These are phyloP conservation scores for Sclerotinia nivalis DNA, from an alignment of 2,329 filamentous ascomycete genomes.

Conservation along the genomic window DNA sequence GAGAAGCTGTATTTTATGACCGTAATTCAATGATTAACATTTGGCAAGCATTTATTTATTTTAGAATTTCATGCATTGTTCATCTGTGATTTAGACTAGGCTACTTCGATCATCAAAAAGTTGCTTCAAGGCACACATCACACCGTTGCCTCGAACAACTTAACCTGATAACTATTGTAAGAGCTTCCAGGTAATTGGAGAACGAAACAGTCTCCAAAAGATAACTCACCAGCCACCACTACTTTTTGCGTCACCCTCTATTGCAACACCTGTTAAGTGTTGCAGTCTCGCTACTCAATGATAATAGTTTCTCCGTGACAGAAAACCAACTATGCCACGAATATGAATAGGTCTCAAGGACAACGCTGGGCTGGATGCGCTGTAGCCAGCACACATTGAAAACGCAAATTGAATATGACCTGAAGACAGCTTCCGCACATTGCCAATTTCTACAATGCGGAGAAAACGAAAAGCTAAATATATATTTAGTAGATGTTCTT, in stretches of 20 bases:
- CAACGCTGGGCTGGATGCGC: slow-evolving; percentile 31
- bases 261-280: slow-evolving; percentile 28
- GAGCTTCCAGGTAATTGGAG: slow-evolving; percentile 29
- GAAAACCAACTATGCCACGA: slow-evolving; percentile 33
- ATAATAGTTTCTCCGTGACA: slow-evolving; percentile 35
- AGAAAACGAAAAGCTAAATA: slow-evolving; percentile 72
- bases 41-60: neutral
- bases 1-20: too few species aligned
- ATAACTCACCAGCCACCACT: slow-evolving; percentile 33
- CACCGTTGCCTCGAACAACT: slow-evolving; percentile 20
- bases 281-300: slow-evolving; percentile 32
- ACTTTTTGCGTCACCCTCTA: slow-evolving; percentile 23
- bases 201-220: slow-evolving; percentile 28
- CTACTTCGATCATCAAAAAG: slow-evolving; percentile 36
- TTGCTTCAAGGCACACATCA: slow-evolving; percentile 29
- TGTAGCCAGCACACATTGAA: slow-evolving; percentile 37
- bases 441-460: slow-evolving; percentile 59
- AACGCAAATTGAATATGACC: slow-evolving; percentile 41
- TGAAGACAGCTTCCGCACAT: slow-evolving; percentile 36
- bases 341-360: slow-evolving; percentile 32
- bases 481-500: slow-evolving; percentile 27
- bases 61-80: slow-evolving; percentile 40
- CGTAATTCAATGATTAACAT: too few species aligned
- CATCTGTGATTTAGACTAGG: slow-evolving; percentile 38
- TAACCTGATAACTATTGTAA: slow-evolving; percentile 23